Percentiles rank a stretch among this genome's conserved stretches.
Conservation (phyloP, 768 basidiomycete genomes). For the Russula virescens region DNA sequence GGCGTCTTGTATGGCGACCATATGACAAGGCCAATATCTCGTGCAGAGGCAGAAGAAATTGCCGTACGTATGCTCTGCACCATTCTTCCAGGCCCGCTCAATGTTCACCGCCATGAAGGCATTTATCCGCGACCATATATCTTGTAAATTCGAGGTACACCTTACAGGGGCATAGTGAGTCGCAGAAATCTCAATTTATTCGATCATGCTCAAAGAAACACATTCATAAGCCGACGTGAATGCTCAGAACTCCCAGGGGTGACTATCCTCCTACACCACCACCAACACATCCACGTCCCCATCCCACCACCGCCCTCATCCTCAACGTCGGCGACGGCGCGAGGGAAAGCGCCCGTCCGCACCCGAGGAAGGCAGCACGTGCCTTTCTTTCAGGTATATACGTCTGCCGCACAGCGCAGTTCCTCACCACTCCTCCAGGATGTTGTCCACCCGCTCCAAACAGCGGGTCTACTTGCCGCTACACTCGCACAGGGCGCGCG, state of each 20-base stretch:
- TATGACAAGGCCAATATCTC: constrained; percentile 33
- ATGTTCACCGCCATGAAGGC: constrained; percentile 32
- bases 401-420: constrained; percentile 6
- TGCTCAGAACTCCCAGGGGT: constrained; percentile 33
- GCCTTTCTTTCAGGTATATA: constrained; percentile 25
- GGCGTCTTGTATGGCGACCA: constrained; percentile 39
- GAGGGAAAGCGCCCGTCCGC: not conserved
- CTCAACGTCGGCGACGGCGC: not conserved
- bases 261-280: constrained; percentile 42
- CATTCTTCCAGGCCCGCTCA: not conserved
- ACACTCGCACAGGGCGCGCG: constrained; percentile 30
- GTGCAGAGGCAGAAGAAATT: constrained; percentile 41
- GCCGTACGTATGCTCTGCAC: constrained; percentile 32
- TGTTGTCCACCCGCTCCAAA: constrained; percentile 39
- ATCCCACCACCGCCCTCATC: constrained; percentile 26
- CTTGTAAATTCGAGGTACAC: constrained; percentile 43
- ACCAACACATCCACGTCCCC: constrained; percentile 40
- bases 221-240: constrained; percentile 45
- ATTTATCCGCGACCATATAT: constrained; percentile 44
- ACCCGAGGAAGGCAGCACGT: constrained; percentile 23
- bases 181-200: not conserved
- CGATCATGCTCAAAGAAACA: not conserved
- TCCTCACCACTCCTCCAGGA: constrained; percentile 33
- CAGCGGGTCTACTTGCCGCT: constrained; percentile 42
- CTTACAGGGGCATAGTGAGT: constrained; percentile 57